A percentile compares a stretch with the other conserved stretches of the same genome.
These are phyloP conservation scores for Curvularia eragrostidis DNA, from an alignment of 2,329 filamentous ascomycete genomes.

Conservation along the genomic window DNA sequence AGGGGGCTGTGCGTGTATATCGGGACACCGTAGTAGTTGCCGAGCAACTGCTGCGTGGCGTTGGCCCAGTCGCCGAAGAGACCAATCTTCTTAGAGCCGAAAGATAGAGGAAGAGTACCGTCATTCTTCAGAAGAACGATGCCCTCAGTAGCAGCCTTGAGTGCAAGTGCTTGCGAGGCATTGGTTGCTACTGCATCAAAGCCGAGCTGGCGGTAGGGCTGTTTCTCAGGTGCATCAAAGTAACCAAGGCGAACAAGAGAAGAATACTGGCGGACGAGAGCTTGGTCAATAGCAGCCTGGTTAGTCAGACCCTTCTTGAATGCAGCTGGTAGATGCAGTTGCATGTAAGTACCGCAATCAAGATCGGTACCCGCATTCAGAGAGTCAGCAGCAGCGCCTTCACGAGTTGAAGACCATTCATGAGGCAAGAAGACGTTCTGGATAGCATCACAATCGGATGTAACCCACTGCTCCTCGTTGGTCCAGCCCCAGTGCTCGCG, in stretches of 20 bases:
- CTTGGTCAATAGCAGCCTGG: constrained; percentile 57
- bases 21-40: constrained; percentile 65
- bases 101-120: constrained; percentile 55
- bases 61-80: constrained; percentile 68
- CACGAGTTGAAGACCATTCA: constrained; percentile 41
- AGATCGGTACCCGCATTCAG: constrained; percentile 37
- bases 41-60: constrained; percentile 61
- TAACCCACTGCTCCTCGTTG: constrained; percentile 66
- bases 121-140: constrained; percentile 61
- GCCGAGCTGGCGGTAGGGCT: constrained; percentile 33
- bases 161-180: constrained; percentile 62
- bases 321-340: constrained; percentile 29
- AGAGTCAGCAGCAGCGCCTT: constrained; percentile 37
- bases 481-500: constrained; percentile 71
- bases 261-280: constrained; percentile 62
- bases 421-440: constrained; percentile 64
- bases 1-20: constrained; percentile 63
- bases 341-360: constrained; percentile 35
- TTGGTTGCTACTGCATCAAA: constrained; percentile 58
- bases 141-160: constrained; percentile 59
- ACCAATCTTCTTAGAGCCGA: constrained; percentile 56
- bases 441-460: constrained; percentile 69
- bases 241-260: constrained; percentile 61
- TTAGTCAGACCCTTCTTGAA: constrained; percentile 36
- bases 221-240: constrained; percentile 49